Percentiles rank a stretch among this genome's conserved stretches.
Conservation (phyloP, 495 filamentous ascomycete species). For the Penicillium silybi region DNA sequence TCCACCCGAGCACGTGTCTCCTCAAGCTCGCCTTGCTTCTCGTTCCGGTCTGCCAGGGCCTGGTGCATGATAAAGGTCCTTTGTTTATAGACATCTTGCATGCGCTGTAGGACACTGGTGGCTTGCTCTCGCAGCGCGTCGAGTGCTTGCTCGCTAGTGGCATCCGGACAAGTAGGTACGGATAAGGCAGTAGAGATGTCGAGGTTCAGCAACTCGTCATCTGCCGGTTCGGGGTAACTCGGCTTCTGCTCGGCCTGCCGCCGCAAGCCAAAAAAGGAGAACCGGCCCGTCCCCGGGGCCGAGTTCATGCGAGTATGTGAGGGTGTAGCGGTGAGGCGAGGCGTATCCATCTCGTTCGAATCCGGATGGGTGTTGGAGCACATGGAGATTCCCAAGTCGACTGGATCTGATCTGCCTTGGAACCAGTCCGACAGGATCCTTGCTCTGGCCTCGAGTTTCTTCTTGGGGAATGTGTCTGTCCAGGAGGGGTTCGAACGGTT, state of each 20-base stretch:
- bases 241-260: constrained; percentile 24
- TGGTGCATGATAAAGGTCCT: constrained; percentile 58
- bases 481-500: constrained; percentile 17
- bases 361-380: constrained; percentile 18
- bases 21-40: constrained; percentile 66
- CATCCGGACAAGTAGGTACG: constrained; percentile 41
- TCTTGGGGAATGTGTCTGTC: constrained; percentile 35
- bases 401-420: constrained; percentile 47
- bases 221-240: constrained; percentile 31
- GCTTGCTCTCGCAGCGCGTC: constrained; percentile 68
- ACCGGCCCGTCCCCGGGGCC: constrained; percentile 29
- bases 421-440: constrained; percentile 49
- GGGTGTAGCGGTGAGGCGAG: constrained; percentile 15
- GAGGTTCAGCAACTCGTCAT: constrained; percentile 63
- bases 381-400: constrained; percentile 35
- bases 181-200: constrained; percentile 63
- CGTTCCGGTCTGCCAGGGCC: constrained; percentile 57
- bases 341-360: constrained; percentile 16
- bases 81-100: constrained; percentile 70
- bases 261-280: constrained; percentile 39
- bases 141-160: constrained; percentile 61
- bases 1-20: constrained; percentile 65
- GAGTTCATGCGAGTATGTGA: constrained; percentile 36
- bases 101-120: constrained; percentile 54
- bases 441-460: constrained; percentile 40